Conservation (phyloP, 768 basidiomycete genomes). For the Pulveroboletus sp. region DNA sequence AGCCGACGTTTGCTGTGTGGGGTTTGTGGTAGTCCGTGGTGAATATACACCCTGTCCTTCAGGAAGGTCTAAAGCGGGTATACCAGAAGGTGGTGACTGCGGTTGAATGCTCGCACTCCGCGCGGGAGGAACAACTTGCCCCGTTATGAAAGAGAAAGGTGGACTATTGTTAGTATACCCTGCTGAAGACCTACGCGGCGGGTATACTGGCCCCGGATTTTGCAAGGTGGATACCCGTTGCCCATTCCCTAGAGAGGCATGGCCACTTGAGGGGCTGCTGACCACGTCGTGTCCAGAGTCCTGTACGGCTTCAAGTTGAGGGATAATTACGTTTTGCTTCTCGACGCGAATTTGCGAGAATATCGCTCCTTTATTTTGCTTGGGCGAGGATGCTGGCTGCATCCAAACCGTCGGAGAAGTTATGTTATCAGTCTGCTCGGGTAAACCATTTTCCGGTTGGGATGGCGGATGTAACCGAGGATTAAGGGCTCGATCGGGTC, state of each 20-base stretch:
- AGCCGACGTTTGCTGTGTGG: conserved; percentile 5
- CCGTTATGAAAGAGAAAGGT: conserved; percentile 37
- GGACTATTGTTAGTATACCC: conserved; percentile 10
- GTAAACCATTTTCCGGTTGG: background rate
- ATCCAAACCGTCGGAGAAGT: background rate
- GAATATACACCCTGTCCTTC: conserved; percentile 16
- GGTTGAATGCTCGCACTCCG: conserved; percentile 36
- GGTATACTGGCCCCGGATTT: conserved; percentile 13
- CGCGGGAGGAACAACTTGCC: conserved; percentile 35
- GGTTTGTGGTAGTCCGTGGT: conserved; percentile 11
- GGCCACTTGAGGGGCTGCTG: conserved; percentile 1
- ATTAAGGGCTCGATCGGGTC: conserved; percentile 22
- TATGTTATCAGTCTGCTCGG: background rate
- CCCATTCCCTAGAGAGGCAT: conserved; percentile 5
- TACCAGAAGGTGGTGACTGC: conserved; percentile 22
- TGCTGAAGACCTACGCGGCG: conserved; percentile 26
- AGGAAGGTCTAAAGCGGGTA: conserved; percentile 20
- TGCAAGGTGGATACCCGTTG: conserved; percentile 21
- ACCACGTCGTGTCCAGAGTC: conserved; percentile 2
- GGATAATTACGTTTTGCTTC: conserved; percentile 1
- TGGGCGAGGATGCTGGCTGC: background rate
- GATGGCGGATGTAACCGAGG: conserved; percentile 11
- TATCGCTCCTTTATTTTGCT: conserved; percentile 3
- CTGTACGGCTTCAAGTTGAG: conserved; percentile 4
- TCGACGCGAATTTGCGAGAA: conserved; percentile 4